Evolutionary conservation across 2,329 filamentous ascomycete species (phyloP).

Genomic region (Lecanosticta acicola): DNA sequence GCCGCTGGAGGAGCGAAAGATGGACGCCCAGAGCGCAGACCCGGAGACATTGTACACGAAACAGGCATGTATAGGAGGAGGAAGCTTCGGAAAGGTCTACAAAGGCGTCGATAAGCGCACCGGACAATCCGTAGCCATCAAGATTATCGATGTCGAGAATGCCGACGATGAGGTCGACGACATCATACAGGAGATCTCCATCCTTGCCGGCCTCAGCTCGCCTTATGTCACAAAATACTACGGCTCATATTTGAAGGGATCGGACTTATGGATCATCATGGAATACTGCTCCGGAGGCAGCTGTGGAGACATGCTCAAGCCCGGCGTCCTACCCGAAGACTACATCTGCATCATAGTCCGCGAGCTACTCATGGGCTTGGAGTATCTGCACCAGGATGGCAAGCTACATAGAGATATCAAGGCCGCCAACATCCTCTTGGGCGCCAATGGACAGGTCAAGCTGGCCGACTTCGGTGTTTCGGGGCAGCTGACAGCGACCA

Average conservation of each 20-base stretch:
- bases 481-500: constrained; percentile 90
- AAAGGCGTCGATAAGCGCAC: constrained; percentile 95
- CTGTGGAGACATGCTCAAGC: constrained; percentile 93
- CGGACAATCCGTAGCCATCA: constrained; percentile 92
- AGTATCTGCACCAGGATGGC: constrained; percentile 91
- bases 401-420: constrained; percentile 97
- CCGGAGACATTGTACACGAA: constrained; percentile 91
- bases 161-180: constrained; percentile 99
- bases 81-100: constrained; percentile 97
- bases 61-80: constrained; percentile 67
- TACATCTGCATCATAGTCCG: constrained; percentile 95
- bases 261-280: constrained; percentile 99
- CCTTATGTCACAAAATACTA: constrained; percentile 97
- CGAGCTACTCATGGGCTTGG: constrained; percentile 81
- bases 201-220: constrained; percentile 90
- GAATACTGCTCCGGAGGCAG: constrained; percentile 97
- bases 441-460: constrained; percentile 90
- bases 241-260: constrained; percentile 92
- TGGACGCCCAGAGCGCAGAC: constrained; percentile 51
- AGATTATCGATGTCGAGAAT: constrained; percentile 97
- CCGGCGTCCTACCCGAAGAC: constrained; percentile 82
- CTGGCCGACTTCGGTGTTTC: constrained; percentile 96
- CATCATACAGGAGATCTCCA: constrained; percentile 98
- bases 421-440: constrained; percentile 90
- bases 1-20: too few relatives aligned